Evolutionary conservation across 352 stramenopile genomes (phyloP).

Genomic region (Globisporangium paddicum): DNA sequence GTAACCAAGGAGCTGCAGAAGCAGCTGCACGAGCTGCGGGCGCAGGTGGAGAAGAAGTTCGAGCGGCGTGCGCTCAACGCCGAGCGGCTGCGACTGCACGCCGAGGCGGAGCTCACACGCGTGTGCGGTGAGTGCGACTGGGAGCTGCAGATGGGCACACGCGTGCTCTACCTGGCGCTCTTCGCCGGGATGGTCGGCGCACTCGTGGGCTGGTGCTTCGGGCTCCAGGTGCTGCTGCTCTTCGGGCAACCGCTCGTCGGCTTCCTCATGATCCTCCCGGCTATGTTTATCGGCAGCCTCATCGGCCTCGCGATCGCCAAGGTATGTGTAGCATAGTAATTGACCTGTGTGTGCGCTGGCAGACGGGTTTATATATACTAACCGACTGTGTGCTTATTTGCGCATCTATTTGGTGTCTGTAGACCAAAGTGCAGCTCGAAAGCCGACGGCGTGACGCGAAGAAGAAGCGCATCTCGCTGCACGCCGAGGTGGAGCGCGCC

Average conservation of each 20-base stretch:
- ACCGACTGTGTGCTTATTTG: background rate
- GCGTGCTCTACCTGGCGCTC: constrained; percentile 47
- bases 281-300: constrained; percentile 45
- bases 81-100: constrained; percentile 60
- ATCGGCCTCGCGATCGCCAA: constrained; percentile 50
- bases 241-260: constrained; percentile 51
- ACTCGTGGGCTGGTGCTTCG: constrained; percentile 42
- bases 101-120: constrained; percentile 47
- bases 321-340: constrained; percentile 15
- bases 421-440: constrained; percentile 55
- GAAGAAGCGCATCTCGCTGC: constrained; percentile 24
- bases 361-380: background rate
- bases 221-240: constrained; percentile 44
- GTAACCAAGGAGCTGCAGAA: constrained; percentile 72
- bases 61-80: constrained; percentile 67
- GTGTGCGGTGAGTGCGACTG: constrained; percentile 42
- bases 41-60: constrained; percentile 45
- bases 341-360: background rate
- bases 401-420: background rate
- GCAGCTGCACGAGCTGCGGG: constrained; percentile 46
- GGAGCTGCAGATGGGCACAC: constrained; percentile 38
- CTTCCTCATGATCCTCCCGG: constrained; percentile 61
- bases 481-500: constrained; percentile 55
- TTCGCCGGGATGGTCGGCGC: constrained; percentile 48
- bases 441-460: constrained; percentile 38